phyloP scores from a whole-genome alignment of 176 grass and related monocot species.

The Avena insularis region DNA sequence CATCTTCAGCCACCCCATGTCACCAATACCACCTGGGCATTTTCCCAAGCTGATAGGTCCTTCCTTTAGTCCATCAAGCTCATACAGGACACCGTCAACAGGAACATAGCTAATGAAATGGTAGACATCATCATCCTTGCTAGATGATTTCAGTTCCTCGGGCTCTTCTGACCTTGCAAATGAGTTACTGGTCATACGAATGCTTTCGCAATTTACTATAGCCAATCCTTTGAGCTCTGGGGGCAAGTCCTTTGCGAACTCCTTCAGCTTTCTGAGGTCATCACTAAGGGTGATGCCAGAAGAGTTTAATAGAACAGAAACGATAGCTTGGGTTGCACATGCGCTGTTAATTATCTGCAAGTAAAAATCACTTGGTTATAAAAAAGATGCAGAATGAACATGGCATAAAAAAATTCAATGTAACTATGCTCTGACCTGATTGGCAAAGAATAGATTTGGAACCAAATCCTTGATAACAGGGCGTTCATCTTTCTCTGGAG shows the following conservation, averaged over 20 bases:
- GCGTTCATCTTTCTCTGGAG: slow-evolving; percentile 66
- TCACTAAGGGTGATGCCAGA: slow-evolving; percentile 73
- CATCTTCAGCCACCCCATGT: slow-evolving; percentile 73
- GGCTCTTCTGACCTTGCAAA: slow-evolving; percentile 81
- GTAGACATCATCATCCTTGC: slow-evolving; percentile 89
- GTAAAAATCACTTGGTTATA: slow-evolving; percentile 25
- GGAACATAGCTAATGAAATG: slow-evolving; percentile 97
- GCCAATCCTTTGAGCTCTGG: slow-evolving; percentile 91
- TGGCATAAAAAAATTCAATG: background rate
- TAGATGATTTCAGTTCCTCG: slow-evolving; percentile 75
- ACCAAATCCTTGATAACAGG: slow-evolving; percentile 60
- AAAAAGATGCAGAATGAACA: slow-evolving; percentile 29
- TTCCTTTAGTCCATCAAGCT: slow-evolving; percentile 96
- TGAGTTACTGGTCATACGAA: slow-evolving; percentile 70
- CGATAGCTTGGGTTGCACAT: slow-evolving; percentile 94
- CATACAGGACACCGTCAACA: slow-evolving; percentile 81
- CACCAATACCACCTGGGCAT: slow-evolving; percentile 62
- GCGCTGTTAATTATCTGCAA: slow-evolving; percentile 94
- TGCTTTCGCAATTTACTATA: slow-evolving; percentile 87
- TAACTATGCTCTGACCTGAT: slow-evolving; percentile 57
- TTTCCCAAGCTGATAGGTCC: slow-evolving; percentile 83
- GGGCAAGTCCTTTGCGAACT: slow-evolving; percentile 88
- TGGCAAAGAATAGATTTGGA: slow-evolving; percentile 75
- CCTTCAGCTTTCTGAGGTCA: slow-evolving; percentile 79
- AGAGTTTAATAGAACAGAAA: slow-evolving; percentile 88